Evolutionary conservation across 225 moss, liverwort and hornwort genomes (phyloP).

Genomic region (Polytrichum formosum): DNA sequence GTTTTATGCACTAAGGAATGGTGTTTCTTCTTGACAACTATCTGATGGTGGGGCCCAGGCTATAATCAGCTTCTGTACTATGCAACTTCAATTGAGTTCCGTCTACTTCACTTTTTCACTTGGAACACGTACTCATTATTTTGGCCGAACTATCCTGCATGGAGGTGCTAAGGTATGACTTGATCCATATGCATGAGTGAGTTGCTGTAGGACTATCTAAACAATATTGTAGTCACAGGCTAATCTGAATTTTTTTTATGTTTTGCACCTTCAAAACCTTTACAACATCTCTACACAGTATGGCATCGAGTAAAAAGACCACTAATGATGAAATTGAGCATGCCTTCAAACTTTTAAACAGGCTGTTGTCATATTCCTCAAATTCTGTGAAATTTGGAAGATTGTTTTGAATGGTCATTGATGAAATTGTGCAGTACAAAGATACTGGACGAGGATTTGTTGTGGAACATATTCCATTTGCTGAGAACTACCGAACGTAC

Average conservation of each 20-base stretch:
- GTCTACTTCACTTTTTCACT: slow-evolving; percentile 69
- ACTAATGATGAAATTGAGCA: too few relatives aligned
- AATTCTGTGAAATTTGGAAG: too few relatives aligned
- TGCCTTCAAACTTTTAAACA: too few relatives aligned
- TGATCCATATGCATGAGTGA: not conserved
- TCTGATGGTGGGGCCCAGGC: slow-evolving; percentile 28
- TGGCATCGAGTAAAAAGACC: too few relatives aligned
- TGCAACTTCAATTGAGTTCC: slow-evolving; percentile 64
- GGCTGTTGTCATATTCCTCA: too few relatives aligned
- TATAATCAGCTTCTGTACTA: slow-evolving; percentile 50
- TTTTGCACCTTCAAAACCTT: too few relatives aligned
- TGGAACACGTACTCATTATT: slow-evolving; percentile 62
- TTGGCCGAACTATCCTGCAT: slow-evolving; percentile 66
- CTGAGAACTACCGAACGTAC: slow-evolving; percentile 56
- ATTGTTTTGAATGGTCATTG: too few relatives aligned
- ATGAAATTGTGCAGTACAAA: slow-evolving; percentile 37
- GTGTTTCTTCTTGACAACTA: not conserved
- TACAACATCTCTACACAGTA: too few relatives aligned
- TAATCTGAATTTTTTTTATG: too few relatives aligned
- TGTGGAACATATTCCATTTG: slow-evolving; percentile 56
- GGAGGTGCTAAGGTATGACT: slow-evolving; percentile 57
- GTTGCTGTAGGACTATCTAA: not conserved
- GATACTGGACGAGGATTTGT: slow-evolving; percentile 61
- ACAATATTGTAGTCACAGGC: not conserved
- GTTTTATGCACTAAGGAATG: too few relatives aligned